Conservation (phyloP, 2,329 filamentous ascomycete genomes). For the Didymella segeticola region DNA sequence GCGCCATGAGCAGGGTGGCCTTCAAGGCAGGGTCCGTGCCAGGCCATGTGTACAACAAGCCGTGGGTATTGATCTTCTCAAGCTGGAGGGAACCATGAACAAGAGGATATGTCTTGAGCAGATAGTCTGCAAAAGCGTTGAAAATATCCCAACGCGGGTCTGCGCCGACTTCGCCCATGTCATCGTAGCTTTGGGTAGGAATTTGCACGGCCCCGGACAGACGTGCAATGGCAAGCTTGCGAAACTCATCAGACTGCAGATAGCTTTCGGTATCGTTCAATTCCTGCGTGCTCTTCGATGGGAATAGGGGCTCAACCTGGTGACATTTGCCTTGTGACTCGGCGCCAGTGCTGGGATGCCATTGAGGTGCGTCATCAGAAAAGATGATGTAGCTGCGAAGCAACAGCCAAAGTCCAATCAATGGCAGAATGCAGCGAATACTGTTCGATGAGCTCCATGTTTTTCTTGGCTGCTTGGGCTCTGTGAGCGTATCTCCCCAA, state of each 20-base stretch:
- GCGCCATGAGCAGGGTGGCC: slow-evolving; percentile 66
- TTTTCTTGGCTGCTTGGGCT: slow-evolving; percentile 1
- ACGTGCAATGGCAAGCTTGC: slow-evolving; percentile 40
- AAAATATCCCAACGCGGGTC: slow-evolving; percentile 68
- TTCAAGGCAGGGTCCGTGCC: slow-evolving; percentile 59
- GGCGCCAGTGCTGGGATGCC: slow-evolving; percentile 8
- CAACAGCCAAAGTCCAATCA: slow-evolving; percentile 18
- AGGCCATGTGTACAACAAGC: slow-evolving; percentile 64
- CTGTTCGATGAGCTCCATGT: slow-evolving; percentile 7
- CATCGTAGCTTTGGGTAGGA: slow-evolving; percentile 63
- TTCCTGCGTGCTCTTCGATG: slow-evolving; percentile 30
- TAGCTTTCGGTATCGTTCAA: slow-evolving; percentile 39
- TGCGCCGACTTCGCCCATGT: slow-evolving; percentile 60
- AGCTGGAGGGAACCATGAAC: slow-evolving; percentile 55
- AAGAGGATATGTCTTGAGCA: slow-evolving; percentile 38
- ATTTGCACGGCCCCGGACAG: slow-evolving; percentile 60
- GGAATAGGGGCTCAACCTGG: slow-evolving; percentile 39
- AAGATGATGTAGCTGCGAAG: slow-evolving; percentile 24
- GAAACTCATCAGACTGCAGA: slow-evolving; percentile 37
- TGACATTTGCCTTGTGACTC: slow-evolving; percentile 28
- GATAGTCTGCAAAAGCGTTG: slow-evolving; percentile 57
- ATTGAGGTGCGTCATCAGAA: slow-evolving; percentile 10
- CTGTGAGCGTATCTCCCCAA: slow-evolving; percentile 15
- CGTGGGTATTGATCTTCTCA: slow-evolving; percentile 66
- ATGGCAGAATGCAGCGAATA: slow-evolving; percentile 12